phyloP scores from a whole-genome alignment of 1,139 yeast genomes.

The Suhomyces bokatorum region DNA sequence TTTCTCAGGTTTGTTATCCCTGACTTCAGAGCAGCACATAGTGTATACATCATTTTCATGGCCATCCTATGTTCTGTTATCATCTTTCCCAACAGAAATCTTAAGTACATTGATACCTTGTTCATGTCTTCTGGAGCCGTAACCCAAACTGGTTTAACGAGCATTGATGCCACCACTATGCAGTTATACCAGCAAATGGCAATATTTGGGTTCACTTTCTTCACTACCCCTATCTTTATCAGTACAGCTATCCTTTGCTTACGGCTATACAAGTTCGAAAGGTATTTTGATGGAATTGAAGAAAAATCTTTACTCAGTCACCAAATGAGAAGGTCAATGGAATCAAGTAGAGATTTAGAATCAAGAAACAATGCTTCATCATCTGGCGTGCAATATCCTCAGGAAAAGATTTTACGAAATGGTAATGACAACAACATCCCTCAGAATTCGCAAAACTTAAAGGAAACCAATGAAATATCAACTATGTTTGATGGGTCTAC shows the following conservation, averaged over 20 bases:
- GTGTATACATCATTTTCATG: conserved; percentile 58
- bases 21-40: conserved; percentile 78
- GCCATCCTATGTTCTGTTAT: conserved; percentile 67
- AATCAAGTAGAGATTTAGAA: neutral
- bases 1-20: conserved; percentile 48
- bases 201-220: conserved; percentile 56
- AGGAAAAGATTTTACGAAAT: too few relatives aligned
- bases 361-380: neutral
- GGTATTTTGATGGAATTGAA: conserved; percentile 80
- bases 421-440: too few relatives aligned
- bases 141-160: conserved; percentile 91
- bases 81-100: conserved; percentile 69
- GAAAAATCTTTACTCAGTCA: conserved; percentile 71
- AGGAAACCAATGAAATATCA: too few relatives aligned
- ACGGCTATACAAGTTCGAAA: conserved; percentile 88
- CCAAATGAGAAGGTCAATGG: conserved; percentile 72
- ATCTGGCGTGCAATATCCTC: too few relatives aligned
- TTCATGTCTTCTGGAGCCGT: conserved; percentile 74
- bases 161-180: conserved; percentile 64
- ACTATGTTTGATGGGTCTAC: too few relatives aligned
- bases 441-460: too few relatives aligned
- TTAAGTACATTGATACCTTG: conserved; percentile 73
- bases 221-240: conserved; percentile 87
- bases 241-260: conserved; percentile 77
- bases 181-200: conserved; percentile 76